Evolutionary conservation across 129 eudicot genomes (phyloP), one percentile per base, ranked within the genome.

Genomic region (Tagetes erecta): DNA sequence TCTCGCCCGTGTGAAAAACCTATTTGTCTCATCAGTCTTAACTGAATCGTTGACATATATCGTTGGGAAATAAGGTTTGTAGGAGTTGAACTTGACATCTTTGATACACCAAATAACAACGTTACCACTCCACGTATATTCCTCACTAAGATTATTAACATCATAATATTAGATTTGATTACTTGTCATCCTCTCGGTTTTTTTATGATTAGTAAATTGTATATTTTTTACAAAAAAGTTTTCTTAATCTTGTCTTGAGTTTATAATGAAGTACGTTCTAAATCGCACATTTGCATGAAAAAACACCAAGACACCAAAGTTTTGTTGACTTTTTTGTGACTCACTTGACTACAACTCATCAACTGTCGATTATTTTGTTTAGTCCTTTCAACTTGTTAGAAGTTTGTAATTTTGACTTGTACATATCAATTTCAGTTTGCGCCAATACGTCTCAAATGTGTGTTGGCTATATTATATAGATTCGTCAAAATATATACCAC

Each of bases 301-400:
- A 27, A 30, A 56, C 11, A 56, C 9, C 31, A 51, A 1, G 9
- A 33, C 64, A 58, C 5, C 40, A 1, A 3, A 58, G 38, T 33
- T 33, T 58, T 58, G 64, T 33, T 58, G 64, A 58, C 64, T 58
- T 58, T 33, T 58, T 37, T 56, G 3, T 20, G 10, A 20, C 36
- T 58, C 64, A 31, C 64, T 58, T 58, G 39, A 58, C 40, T 8
- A 58, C 64, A 9, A 58, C 64, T 58, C 64, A 58, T 12, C 63
- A 56, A 49, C 53, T 49, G 53, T 51, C 1, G 57, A 51, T 58
- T 58, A 9, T 2, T 27, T 33, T 58, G 8, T 58, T 33, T 1
- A 58, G 27, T 20, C 3, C 6, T 27, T 58, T 57, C 33, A 2
- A 8, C 1, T 8, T 56, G 1, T 33, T 8, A 1, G 5, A 56